Percentiles rank a stretch among this genome's conserved stretches.
Conservation (phyloP, 2,329 filamentous ascomycete genomes). For the Ophidiomyces ophidiicola region DNA sequence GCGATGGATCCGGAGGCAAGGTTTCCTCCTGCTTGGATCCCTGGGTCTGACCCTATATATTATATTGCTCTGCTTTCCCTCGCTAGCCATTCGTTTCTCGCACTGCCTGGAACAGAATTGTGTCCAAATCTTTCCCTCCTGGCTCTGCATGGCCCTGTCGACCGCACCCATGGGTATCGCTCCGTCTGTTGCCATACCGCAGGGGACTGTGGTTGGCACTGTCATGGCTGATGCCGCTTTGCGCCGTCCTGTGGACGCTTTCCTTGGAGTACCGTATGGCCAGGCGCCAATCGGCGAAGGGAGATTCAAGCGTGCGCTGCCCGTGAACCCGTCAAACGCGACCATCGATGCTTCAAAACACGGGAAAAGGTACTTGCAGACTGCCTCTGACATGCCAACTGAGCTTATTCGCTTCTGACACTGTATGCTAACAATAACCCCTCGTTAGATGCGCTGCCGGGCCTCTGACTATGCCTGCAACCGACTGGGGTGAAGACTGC, state of each 20-base stretch:
- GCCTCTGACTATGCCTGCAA: conserved; percentile 17
- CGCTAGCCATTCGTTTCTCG: neutral
- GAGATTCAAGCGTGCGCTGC: conserved; percentile 34
- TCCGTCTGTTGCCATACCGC: conserved; percentile 17
- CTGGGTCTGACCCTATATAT: neutral
- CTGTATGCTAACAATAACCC: neutral
- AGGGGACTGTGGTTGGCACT: conserved; percentile 24
- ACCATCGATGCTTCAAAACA: conserved; percentile 29
- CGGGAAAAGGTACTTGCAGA: conserved; percentile 18
- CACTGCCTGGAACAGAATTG: conserved; percentile 9
- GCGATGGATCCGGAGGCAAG: neutral
- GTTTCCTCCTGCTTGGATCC: neutral
- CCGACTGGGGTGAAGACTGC: conserved; percentile 36
- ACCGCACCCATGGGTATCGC: conserved; percentile 9
- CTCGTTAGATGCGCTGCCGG: conserved; percentile 12
- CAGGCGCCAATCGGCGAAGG: conserved; percentile 36
- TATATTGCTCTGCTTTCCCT: conserved; percentile 6
- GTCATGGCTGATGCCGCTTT: conserved; percentile 17
- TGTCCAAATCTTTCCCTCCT: conserved; percentile 8
- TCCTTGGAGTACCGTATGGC: conserved; percentile 41
- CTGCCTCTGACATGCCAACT: neutral
- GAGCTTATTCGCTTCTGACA: conserved; percentile 3
- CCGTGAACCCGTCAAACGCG: conserved; percentile 18
- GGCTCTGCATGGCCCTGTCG: conserved; percentile 8
- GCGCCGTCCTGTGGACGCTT: conserved; percentile 26